These are phyloP conservation scores for Diphasiastrum complanatum DNA, from an alignment of 83 land plant species.

Conservation along the genomic window DNA sequence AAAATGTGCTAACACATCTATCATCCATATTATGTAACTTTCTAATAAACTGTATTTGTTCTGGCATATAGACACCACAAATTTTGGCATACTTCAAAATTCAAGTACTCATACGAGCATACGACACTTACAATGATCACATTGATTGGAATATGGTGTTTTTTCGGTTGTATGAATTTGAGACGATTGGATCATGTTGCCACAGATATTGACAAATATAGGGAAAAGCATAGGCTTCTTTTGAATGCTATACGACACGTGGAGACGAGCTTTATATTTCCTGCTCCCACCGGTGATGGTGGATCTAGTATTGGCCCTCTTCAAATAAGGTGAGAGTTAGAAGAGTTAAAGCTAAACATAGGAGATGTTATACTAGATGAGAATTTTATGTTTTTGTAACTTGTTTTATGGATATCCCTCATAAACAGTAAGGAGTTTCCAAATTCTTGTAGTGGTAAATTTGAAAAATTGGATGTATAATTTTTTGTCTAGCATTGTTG, in stretches of 20 bases:
- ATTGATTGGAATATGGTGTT: background rate
- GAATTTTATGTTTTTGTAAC: background rate
- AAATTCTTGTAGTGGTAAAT: background rate
- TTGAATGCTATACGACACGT: conserved; percentile 32
- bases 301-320: conserved; percentile 37
- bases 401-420: background rate
- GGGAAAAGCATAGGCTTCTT: conserved; percentile 30
- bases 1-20: too few species aligned
- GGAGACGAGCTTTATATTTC: conserved; percentile 32
- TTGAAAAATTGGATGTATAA: background rate
- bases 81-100: conserved; percentile 1
- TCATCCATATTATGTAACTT: too few species aligned
- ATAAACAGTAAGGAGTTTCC: background rate
- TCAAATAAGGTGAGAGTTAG: conserved; percentile 31
- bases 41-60: too few species aligned
- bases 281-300: conserved; percentile 35
- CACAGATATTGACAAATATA: conserved; percentile 29
- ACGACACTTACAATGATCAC: background rate
- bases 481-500: background rate
- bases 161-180: background rate
- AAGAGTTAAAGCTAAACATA: too few species aligned
- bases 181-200: background rate
- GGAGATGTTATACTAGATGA: too few species aligned
- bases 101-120: background rate
- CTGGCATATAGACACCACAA: too few species aligned